These are phyloP conservation scores for Paramecium octaurelia DNA, from an alignment of 73 alveolate species.

Conservation along the genomic window DNA sequence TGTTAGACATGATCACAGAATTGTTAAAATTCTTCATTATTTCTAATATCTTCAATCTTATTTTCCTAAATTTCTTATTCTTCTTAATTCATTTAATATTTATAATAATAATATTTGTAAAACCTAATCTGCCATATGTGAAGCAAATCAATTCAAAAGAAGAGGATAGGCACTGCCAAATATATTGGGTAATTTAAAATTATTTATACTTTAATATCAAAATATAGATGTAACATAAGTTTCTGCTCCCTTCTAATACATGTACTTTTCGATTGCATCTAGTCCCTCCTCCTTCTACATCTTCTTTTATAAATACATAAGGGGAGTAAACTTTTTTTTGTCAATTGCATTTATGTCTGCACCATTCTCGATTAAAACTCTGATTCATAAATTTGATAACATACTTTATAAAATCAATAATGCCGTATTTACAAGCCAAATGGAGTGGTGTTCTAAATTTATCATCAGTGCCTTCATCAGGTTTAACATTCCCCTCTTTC, in stretches of 20 bases:
- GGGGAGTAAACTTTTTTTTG: background rate
- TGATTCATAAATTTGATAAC: background rate
- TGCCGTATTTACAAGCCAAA: conserved; percentile 22
- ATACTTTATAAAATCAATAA: background rate
- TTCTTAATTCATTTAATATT: background rate
- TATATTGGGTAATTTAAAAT: background rate
- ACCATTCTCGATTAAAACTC: conserved; percentile 16
- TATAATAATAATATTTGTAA: background rate
- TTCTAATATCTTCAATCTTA: background rate
- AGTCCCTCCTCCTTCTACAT: background rate
- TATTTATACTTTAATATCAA: background rate
- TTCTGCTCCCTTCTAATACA: conserved; percentile 21
- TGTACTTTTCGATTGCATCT: background rate
- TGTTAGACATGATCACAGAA: background rate
- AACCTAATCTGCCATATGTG: background rate
- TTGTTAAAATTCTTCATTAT: background rate
- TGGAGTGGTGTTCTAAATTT: conserved; percentile 29
- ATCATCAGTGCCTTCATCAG: conserved; percentile 28
- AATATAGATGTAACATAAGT: background rate
- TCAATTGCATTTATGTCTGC: conserved; percentile 14
- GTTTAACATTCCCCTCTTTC: background rate
- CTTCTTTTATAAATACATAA: background rate
- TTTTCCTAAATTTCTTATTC: background rate
- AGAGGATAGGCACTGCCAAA: no score
- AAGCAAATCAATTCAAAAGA: background rate